These are phyloP conservation scores for Cladosporium oxysporum DNA, from an alignment of 2,329 filamentous ascomycete genomes.

Conservation along the genomic window DNA sequence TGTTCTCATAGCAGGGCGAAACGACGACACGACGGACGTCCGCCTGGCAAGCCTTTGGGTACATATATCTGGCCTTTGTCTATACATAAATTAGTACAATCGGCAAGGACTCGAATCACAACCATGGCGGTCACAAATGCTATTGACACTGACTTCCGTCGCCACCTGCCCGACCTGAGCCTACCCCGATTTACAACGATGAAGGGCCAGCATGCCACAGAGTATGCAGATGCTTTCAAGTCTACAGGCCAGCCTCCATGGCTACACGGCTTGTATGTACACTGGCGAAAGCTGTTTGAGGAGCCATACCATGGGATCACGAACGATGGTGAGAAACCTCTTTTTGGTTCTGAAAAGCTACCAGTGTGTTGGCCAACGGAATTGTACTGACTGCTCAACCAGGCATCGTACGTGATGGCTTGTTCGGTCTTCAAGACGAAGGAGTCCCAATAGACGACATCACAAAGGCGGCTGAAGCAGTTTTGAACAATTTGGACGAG, in stretches of 20 bases:
- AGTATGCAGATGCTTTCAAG: constrained; percentile 26
- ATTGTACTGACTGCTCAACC: not conserved
- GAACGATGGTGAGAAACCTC: constrained; percentile 56
- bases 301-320: constrained; percentile 74
- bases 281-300: constrained; percentile 36
- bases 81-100: not conserved
- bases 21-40: not conserved
- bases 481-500: constrained; percentile 52
- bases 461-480: constrained; percentile 50
- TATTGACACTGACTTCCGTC: not conserved
- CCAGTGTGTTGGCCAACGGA: not conserved
- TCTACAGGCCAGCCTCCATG: not conserved
- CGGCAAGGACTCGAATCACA: not conserved
- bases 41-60: not conserved
- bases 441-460: constrained; percentile 61
- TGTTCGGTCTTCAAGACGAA: constrained; percentile 59
- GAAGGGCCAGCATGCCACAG: constrained; percentile 1
- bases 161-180: constrained; percentile 1
- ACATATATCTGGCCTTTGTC: not conserved
- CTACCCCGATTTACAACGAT: not conserved
- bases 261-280: constrained; percentile 24
- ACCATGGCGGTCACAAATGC: not conserved
- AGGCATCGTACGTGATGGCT: constrained; percentile 28
- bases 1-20: not conserved
- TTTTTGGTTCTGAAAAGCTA: not conserved